Conservation (phyloP, 2,329 filamentous ascomycete genomes). For the Aureobasidium sp. region DNA sequence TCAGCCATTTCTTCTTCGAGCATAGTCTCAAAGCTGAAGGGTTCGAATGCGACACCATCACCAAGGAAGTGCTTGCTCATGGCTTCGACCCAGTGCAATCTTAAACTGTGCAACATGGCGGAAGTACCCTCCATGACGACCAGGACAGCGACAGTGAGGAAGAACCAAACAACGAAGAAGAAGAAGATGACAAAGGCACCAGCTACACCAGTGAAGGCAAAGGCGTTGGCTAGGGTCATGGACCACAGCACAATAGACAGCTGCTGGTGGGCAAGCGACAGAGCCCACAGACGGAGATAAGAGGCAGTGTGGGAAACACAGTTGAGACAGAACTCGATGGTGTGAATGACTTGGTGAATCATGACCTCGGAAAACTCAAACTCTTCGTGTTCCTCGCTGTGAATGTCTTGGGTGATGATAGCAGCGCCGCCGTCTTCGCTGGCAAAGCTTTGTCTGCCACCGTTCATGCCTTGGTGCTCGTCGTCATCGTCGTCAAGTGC, state of each 20-base stretch:
- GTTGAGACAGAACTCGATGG: slow-evolving; percentile 98
- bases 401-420: slow-evolving; percentile 82
- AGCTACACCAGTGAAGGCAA: slow-evolving; percentile 56
- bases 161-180: slow-evolving; percentile 85
- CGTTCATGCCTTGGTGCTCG: slow-evolving; percentile 43
- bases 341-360: slow-evolving; percentile 99
- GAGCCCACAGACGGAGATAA: slow-evolving; percentile 94
- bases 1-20: slow-evolving; percentile 65
- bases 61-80: slow-evolving; percentile 98
- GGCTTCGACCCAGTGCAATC: slow-evolving; percentile 93
- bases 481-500: slow-evolving; percentile 83
- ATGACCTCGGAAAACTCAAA: slow-evolving; percentile 97
- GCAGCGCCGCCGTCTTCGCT: slow-evolving; percentile 71
- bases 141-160: slow-evolving; percentile 69
- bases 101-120: slow-evolving; percentile 87
- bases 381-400: slow-evolving; percentile 79
- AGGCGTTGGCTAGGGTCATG: slow-evolving; percentile 82
- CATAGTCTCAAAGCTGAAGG: slow-evolving; percentile 79
- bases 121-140: slow-evolving; percentile 95
- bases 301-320: slow-evolving; percentile 98
- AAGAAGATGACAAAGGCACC: slow-evolving; percentile 77
- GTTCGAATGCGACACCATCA: slow-evolving; percentile 71
- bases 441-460: slow-evolving; percentile 59
- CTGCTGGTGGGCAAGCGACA: slow-evolving; percentile 96
- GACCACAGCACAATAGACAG: slow-evolving; percentile 91